Evolutionary conservation across 306 rosid genomes (phyloP), one percentile per base, ranked within the genome.

Genomic region (Rubus parviflorus): DNA sequence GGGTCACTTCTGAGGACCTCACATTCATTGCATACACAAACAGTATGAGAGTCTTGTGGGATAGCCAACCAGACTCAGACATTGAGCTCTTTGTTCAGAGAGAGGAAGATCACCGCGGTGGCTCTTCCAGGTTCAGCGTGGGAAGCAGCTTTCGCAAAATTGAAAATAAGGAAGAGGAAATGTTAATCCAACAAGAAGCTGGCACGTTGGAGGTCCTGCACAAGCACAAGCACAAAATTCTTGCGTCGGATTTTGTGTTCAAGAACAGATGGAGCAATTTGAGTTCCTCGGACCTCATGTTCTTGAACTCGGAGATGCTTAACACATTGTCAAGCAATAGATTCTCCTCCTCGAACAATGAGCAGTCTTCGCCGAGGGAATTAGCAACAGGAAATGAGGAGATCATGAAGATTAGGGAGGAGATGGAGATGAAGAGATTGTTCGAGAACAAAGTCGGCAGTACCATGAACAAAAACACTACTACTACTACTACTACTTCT

Each of bases 201-300:
- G 70, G 68, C n/a, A 11, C 20, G 10, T 8, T 41, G 3, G 76
- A 72, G 71, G 76, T 30, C 5, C 85, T 87, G 80, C 97, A 92
- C 61, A 92, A 84, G 73, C 90, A 89, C 49, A 92, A 89, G 2
- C 98, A 95, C 77, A 89, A 58, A 85, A 92, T 95, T n/a, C 73
- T 87, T 70, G 82, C 83, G 40, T 89, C 97, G 5, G 97, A 95
- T 82, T 87, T 92, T 62, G 89, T 88, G 51, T 84, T 90, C 82
- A 87, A 87, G 79, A 90, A 90, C 71, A 75, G 99, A 65, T 96
- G 99, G 99, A 96, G 99, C 80, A 88, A 84, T 61, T 87, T 92
- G 68, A 91, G 94, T 43, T 92, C 98, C 74, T 89, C 98, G 2
- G 99, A 96, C 83, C 85, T 96, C 72, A 83, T 92, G 88, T 90